Evolutionary conservation across 345 rosid genomes (phyloP).

Genomic region (Litchi chinensis): DNA sequence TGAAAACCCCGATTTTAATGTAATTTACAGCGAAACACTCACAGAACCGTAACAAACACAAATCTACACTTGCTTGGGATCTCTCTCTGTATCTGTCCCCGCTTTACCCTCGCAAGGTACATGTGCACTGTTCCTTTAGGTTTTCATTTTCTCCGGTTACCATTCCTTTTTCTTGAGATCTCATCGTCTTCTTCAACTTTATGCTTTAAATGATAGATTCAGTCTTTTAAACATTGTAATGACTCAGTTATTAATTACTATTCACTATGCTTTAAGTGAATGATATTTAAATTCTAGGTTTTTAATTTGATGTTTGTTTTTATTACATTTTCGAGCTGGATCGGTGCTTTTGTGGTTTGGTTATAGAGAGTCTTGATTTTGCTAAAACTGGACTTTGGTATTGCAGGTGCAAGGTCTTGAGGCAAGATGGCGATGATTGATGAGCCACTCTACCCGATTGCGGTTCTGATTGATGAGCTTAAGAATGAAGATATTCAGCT

Average conservation of each 20-base stretch:
- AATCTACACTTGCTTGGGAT: constrained; percentile 6
- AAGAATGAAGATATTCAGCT: constrained; percentile 83
- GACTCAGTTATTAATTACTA: neutral
- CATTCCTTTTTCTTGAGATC: constrained; percentile 9
- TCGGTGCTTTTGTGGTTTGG: neutral
- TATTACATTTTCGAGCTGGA: neutral
- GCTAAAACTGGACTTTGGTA: neutral
- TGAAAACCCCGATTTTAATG: neutral
- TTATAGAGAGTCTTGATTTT: constrained; percentile 6
- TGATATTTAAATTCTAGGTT: neutral
- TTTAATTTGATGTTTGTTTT: neutral
- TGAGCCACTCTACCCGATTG: constrained; percentile 81
- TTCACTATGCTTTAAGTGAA: neutral
- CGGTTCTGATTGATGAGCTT: constrained; percentile 74
- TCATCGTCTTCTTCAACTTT: constrained; percentile 1
- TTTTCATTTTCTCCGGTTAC: neutral
- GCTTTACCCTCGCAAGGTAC: constrained; percentile 10
- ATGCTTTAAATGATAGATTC: neutral
- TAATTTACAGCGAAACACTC: neutral
- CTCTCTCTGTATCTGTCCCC: neutral
- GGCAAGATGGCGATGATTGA: constrained; percentile 58
- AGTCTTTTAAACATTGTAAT: neutral
- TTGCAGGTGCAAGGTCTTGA: constrained; percentile 24
- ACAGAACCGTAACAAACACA: neutral
- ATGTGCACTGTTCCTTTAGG: neutral